Conservation (phyloP, 768 basidiomycete species). For the Suillus discolor region DNA sequence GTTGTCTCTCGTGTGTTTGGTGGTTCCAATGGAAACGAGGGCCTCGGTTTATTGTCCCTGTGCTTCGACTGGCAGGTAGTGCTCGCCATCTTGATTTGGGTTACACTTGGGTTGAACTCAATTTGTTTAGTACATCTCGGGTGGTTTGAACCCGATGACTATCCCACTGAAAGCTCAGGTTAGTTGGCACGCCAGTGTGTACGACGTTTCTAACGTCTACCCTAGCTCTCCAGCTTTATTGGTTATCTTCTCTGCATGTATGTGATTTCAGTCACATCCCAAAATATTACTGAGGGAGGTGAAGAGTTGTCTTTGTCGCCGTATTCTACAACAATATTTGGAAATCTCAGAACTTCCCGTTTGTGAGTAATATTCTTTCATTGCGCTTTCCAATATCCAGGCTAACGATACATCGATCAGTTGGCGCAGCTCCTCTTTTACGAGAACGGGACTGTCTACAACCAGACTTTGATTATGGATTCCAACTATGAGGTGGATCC, state of each 20-base stretch:
- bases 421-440: conserved; percentile 46
- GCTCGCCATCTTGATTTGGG: conserved; percentile 10
- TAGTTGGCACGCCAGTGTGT: not conserved
- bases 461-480: conserved; percentile 56
- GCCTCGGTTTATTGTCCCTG: conserved; percentile 59
- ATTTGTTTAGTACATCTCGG: conserved; percentile 35
- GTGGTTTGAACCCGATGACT: conserved; percentile 42
- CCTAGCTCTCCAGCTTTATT: conserved; percentile 44
- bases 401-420: not conserved
- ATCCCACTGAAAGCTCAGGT: conserved; percentile 57
- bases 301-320: conserved; percentile 33
- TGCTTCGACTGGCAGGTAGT: conserved; percentile 61
- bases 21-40: conserved; percentile 64
- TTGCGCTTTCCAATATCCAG: conserved; percentile 12
- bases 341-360: conserved; percentile 62
- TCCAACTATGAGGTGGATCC: conserved; percentile 53
- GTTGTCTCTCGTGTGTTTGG: conserved; percentile 60
- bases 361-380: conserved; percentile 33
- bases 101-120: conserved; percentile 33
- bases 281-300: not conserved
- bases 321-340: conserved; percentile 54
- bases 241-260: conserved; percentile 57
- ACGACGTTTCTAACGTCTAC: not conserved
- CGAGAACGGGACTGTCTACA: conserved; percentile 52
- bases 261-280: not conserved